phyloP scores from a whole-genome alignment of 2,329 filamentous ascomycete species.

The Paracoccidioides lutzii region DNA sequence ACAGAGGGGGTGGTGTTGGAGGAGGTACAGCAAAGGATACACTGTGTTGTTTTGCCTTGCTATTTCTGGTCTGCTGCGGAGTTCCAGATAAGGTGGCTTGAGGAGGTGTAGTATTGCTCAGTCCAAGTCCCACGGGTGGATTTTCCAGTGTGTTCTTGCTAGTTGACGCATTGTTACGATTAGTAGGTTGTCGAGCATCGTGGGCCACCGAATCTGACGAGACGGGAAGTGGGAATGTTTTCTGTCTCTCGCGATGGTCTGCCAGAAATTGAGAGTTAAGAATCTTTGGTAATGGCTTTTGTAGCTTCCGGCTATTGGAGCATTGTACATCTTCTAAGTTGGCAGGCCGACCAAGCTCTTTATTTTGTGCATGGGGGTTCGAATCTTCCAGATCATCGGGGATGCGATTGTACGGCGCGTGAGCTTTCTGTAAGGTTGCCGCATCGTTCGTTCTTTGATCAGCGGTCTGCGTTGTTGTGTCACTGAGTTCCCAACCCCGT shows the following conservation, averaged over 20 bases:
- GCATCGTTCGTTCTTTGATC: conserved; percentile 2
- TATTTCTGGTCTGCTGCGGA: conserved; percentile 12
- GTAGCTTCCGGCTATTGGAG: conserved; percentile 10
- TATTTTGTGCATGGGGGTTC: background rate
- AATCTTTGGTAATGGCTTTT: conserved; percentile 7
- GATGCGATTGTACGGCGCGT: conserved; percentile 1
- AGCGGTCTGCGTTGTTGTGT: background rate
- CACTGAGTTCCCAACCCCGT: background rate
- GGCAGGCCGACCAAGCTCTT: background rate
- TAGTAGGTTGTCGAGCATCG: background rate
- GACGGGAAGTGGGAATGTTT: background rate
- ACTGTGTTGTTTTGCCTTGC: conserved; percentile 24
- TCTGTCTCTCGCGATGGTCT: background rate
- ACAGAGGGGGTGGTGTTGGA: conserved; percentile 32
- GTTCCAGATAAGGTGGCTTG: conserved; percentile 9
- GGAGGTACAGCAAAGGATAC: conserved; percentile 37
- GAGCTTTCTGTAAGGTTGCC: background rate
- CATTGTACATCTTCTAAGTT: conserved; percentile 2
- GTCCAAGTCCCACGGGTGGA: background rate
- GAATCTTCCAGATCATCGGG: background rate
- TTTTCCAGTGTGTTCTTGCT: background rate
- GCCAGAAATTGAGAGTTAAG: background rate
- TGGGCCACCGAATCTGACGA: background rate
- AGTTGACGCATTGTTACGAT: background rate
- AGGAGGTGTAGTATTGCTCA: conserved; percentile 2